These are phyloP conservation scores for Flaveria trinervia DNA, from an alignment of 129 eudicot genomes.

Conservation along the genomic window DNA sequence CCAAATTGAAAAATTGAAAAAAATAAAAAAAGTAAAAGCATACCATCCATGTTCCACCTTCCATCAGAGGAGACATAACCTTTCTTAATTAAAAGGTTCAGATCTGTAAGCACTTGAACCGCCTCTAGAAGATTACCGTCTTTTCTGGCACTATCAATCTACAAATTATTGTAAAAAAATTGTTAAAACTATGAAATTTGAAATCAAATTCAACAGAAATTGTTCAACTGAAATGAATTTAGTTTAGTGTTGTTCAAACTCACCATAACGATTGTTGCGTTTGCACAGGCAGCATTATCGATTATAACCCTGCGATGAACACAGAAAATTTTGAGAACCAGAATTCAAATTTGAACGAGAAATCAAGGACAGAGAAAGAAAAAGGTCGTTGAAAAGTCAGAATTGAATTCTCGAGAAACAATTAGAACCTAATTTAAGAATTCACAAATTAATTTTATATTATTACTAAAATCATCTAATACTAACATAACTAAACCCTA, in stretches of 20 bases:
- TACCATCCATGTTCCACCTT: constrained; percentile 97
- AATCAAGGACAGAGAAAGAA: constrained; percentile 15
- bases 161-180: neutral
- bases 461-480: neutral
- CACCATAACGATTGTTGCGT: constrained; percentile 82
- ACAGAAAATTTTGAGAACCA: neutral
- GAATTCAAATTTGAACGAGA: constrained; percentile 22
- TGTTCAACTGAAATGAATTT: neutral
- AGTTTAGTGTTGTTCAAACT: neutral
- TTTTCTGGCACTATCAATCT: constrained; percentile 92
- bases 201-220: neutral
- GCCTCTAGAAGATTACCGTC: constrained; percentile 90
- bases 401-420: neutral
- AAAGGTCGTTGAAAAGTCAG: constrained; percentile 37
- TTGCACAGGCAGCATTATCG: constrained; percentile 76
- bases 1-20: no score
- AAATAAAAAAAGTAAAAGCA: constrained; percentile 5
- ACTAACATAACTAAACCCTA: neutral
- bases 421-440: neutral
- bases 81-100: constrained; percentile 76
- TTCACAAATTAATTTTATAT: neutral
- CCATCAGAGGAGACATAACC: constrained; percentile 95
- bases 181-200: neutral
- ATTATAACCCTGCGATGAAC: constrained; percentile 67
- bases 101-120: constrained; percentile 81